Percentiles rank a stretch among this genome's conserved stretches.
These are phyloP conservation scores for Wakefieldia striispora DNA, from an alignment of 768 basidiomycete species.

Conservation along the genomic window DNA sequence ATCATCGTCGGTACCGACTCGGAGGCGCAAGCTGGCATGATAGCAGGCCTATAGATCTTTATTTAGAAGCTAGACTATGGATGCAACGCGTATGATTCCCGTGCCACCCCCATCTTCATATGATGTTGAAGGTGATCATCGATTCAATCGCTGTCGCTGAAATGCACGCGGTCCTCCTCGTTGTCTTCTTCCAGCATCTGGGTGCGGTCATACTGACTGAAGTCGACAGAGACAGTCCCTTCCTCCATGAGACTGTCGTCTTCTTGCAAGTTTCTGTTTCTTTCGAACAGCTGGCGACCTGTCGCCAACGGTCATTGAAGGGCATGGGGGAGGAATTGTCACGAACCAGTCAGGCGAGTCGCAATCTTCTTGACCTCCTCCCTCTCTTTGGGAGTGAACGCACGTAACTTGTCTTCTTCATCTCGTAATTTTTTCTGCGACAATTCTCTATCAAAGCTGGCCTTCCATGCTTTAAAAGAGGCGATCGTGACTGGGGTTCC, in stretches of 20 bases:
- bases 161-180: slow-evolving; percentile 64
- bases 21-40: slow-evolving; percentile 51
- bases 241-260: slow-evolving; percentile 85
- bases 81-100: slow-evolving; percentile 8
- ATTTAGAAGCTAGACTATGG: slow-evolving; percentile 13
- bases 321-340: not conserved
- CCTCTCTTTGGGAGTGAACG: slow-evolving; percentile 71
- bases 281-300: slow-evolving; percentile 95
- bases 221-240: slow-evolving; percentile 81
- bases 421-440: slow-evolving; percentile 56
- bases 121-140: not conserved
- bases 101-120: slow-evolving; percentile 2
- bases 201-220: slow-evolving; percentile 83
- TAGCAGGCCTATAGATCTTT: slow-evolving; percentile 55
- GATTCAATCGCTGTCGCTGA: slow-evolving; percentile 83
- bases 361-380: slow-evolving; percentile 74
- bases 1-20: slow-evolving; percentile 52
- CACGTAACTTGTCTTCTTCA: slow-evolving; percentile 77
- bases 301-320: slow-evolving; percentile 11
- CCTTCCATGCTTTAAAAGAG: slow-evolving; percentile 81
- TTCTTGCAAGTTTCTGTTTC: slow-evolving; percentile 65
- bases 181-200: slow-evolving; percentile 44
- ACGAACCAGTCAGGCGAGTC: slow-evolving; percentile 66
- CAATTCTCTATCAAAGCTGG: slow-evolving; percentile 70
- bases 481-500: slow-evolving; percentile 90